These are phyloP conservation scores for Chenopodium album DNA, from an alignment of 148 eudicot genomes.

Conservation along the genomic window DNA sequence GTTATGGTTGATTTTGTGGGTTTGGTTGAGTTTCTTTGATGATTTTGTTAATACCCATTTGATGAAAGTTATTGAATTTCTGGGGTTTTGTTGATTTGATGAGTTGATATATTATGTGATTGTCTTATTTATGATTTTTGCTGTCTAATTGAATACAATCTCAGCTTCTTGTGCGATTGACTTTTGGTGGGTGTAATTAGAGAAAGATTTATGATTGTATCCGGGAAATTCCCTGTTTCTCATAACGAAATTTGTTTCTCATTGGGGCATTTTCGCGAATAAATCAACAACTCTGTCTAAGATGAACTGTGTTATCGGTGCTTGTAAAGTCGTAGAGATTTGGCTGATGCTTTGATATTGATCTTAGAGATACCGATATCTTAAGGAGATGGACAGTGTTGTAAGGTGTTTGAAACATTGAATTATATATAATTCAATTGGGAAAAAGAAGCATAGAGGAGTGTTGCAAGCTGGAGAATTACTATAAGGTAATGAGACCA, in stretches of 20 bases:
- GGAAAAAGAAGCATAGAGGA: background rate
- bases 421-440: too few relatives aligned
- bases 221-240: too few relatives aligned
- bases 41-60: background rate
- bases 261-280: too few relatives aligned
- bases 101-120: background rate
- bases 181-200: background rate
- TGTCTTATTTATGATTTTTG: background rate
- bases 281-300: background rate
- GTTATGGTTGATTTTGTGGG: background rate
- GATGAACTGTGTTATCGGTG: background rate
- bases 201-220: background rate
- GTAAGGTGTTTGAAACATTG: background rate
- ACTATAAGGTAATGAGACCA: background rate
- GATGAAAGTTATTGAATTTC: background rate
- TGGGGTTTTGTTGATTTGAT: background rate
- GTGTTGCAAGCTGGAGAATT: background rate
- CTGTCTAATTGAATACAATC: background rate
- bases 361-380: background rate
- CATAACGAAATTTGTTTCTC: too few relatives aligned
- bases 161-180: background rate
- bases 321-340: background rate
- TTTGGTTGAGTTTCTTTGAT: background rate
- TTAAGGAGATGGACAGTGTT: background rate
- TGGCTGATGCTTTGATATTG: background rate